phyloP scores from a whole-genome alignment of 2,329 filamentous ascomycete genomes.

The Conoideocrella luteorostrata region DNA sequence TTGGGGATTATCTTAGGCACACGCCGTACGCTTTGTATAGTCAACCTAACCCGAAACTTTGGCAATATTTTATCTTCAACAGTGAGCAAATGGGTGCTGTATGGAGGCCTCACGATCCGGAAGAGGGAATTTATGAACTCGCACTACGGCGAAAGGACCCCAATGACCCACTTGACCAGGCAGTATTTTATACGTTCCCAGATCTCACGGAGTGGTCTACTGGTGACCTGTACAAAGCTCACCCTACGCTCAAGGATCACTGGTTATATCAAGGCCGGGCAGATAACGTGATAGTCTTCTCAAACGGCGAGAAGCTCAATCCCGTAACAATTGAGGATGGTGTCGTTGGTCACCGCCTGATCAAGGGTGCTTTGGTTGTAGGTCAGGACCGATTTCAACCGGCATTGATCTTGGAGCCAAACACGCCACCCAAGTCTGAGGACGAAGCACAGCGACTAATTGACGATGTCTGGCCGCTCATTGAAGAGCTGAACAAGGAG shows the following conservation, averaged over 20 bases:
- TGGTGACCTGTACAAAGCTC: constrained; percentile 29
- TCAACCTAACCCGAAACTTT: constrained; percentile 26
- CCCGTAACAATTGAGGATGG: constrained; percentile 29
- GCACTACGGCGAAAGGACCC: constrained; percentile 30
- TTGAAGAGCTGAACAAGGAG: constrained; percentile 35
- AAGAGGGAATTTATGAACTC: constrained; percentile 19
- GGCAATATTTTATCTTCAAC: constrained; percentile 38
- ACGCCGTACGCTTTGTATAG: constrained; percentile 27
- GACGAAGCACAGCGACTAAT: constrained; percentile 24
- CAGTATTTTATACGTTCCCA: constrained; percentile 30
- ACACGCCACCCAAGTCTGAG: constrained; percentile 18
- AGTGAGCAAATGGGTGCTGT: constrained; percentile 34
- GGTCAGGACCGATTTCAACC: constrained; percentile 40
- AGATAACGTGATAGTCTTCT: constrained; percentile 36
- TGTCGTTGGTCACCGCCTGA: constrained; percentile 20
- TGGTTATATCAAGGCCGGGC: constrained; percentile 31
- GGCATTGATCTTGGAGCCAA: constrained; percentile 40
- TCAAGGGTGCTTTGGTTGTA: constrained; percentile 30
- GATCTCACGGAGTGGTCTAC: constrained; percentile 29
- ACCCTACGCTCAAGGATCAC: constrained; percentile 23
- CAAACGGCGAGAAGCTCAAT: constrained; percentile 36
- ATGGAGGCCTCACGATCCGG: constrained; percentile 23
- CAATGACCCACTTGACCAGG: constrained; percentile 27
- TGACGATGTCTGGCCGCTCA: constrained; percentile 35
- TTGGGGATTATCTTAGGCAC: too few species aligned